These are phyloP conservation scores for Datisca glomerata DNA, from an alignment of 306 rosid species.

Conservation along the genomic window DNA sequence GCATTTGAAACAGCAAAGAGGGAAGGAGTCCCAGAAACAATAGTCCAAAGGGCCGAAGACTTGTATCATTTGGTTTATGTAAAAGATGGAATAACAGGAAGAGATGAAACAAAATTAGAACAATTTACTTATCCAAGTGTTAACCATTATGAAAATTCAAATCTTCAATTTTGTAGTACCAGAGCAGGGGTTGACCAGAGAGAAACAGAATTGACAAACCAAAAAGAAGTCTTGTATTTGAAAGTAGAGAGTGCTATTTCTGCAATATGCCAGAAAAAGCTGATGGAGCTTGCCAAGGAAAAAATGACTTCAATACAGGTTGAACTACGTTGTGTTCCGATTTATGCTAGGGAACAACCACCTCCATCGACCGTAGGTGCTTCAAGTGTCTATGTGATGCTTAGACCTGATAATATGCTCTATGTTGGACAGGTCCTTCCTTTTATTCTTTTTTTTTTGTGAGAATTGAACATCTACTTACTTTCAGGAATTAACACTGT, in stretches of 20 bases:
- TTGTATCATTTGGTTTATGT: slow-evolving; percentile 49
- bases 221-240: slow-evolving; percentile 23
- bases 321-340: slow-evolving; percentile 39
- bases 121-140: slow-evolving; percentile 13
- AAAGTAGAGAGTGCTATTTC: slow-evolving; percentile 52
- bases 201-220: slow-evolving; percentile 18
- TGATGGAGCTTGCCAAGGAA: slow-evolving; percentile 33
- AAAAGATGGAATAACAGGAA: slow-evolving; percentile 21
- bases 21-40: slow-evolving; percentile 64
- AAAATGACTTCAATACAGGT: slow-evolving; percentile 14
- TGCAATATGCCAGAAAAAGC: slow-evolving; percentile 56
- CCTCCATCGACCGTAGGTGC: slow-evolving; percentile 88
- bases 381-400: slow-evolving; percentile 76
- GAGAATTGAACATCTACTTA: not conserved
- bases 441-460: not conserved
- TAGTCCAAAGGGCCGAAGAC: slow-evolving; percentile 70
- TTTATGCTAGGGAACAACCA: slow-evolving; percentile 61
- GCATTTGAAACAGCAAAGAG: slow-evolving; percentile 91
- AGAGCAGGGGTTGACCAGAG: slow-evolving; percentile 13
- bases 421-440: slow-evolving; percentile 77
- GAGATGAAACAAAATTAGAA: slow-evolving; percentile 22
- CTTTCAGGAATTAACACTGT: too few relatives aligned
- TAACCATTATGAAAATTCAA: slow-evolving; percentile 24
- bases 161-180: slow-evolving; percentile 13
- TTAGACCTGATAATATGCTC: slow-evolving; percentile 61